Evolutionary conservation across 352 stramenopile genomes (phyloP).

Genomic region (Phytopythium montanum): DNA sequence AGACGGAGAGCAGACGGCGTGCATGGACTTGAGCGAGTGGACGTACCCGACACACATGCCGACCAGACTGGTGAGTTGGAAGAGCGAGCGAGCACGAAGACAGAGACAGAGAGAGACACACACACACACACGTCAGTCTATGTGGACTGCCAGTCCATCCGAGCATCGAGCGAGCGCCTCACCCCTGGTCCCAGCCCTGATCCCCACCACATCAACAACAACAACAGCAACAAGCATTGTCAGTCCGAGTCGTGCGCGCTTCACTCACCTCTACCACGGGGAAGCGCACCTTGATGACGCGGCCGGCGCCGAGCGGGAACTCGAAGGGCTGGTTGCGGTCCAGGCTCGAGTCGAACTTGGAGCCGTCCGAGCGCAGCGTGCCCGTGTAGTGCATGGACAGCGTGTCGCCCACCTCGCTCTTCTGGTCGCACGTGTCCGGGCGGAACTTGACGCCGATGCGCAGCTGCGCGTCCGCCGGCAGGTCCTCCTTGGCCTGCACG

Average conservation of each 20-base stretch:
- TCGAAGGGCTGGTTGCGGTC: conserved; percentile 92
- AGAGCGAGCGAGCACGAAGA: conserved; percentile 9
- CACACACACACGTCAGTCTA: not conserved
- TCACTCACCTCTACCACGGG: not conserved
- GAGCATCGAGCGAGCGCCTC: not conserved
- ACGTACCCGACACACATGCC: conserved; percentile 86
- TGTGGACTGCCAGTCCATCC: not conserved
- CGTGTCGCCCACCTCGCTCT: conserved; percentile 80
- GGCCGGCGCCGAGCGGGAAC: conserved; percentile 92
- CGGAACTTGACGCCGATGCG: conserved; percentile 80
- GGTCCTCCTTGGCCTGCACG: conserved; percentile 61
- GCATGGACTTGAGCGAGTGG: not conserved
- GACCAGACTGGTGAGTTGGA: conserved; percentile 44
- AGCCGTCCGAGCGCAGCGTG: conserved; percentile 93
- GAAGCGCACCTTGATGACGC: conserved; percentile 93
- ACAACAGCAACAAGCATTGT: not conserved
- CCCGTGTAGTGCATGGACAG: conserved; percentile 97
- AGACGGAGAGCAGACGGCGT: too few species aligned
- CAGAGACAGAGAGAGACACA: conserved; percentile 5
- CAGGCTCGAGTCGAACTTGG: conserved; percentile 97
- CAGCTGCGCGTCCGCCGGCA: conserved; percentile 60
- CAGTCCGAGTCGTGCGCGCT: conserved; percentile 1
- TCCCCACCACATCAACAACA: not conserved
- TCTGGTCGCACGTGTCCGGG: conserved; percentile 59
- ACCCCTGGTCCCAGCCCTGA: conserved; percentile 84